Evolutionary conservation across 768 basidiomycete species (phyloP), one percentile per base, ranked within the genome.

Genomic region (Boletus rubroflammeus): DNA sequence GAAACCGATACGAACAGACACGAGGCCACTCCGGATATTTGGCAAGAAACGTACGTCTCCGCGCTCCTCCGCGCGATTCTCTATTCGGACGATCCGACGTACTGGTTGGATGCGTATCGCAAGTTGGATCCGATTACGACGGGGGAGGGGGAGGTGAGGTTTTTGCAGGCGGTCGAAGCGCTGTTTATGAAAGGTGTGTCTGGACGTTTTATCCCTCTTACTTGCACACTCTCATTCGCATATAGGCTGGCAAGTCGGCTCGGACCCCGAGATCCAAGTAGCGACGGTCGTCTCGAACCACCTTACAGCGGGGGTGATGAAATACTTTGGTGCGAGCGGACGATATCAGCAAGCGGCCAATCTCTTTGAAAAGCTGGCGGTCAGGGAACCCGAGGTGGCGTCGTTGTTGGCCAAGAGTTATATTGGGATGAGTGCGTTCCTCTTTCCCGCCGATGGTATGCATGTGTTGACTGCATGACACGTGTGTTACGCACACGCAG

Each of bases 251-350:
- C 95, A 97, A 67, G 90, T 98, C 8, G 97, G 96, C 3, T 97
- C 94, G 0, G 97, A 98, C 59, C 97, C 97, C 0, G 97, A 99
- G 72, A 96, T 98, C 23, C 97, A 99, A 67, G 96, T 99, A 14
- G 97, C 97, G 1, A 96, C 94, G 3, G 79, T 93, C 28, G 93
- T 97, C 5, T 95, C 94, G 23, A 99, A 99, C 68, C 97, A 98
- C 68, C 80, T 99, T 23, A 95, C 93, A 0, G 88, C 93, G 11
- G 96, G 90, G 0, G 81, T 98, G 61, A 82, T 98, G 78, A 98
- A 98, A 67, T 98, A 98, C 71, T 98, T 99, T 63, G 91, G 94
- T 3, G 91, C 94, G 64, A 86, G 90, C 50, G 94, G 87, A 50
- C 79, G 96, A 51, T 91, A 80, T 62, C 88, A 93, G 50, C 88